Evolutionary conservation across 257 asterid genomes (phyloP), one percentile per base, ranked within the genome.

Genomic region (Galeopsis tetrahit): DNA sequence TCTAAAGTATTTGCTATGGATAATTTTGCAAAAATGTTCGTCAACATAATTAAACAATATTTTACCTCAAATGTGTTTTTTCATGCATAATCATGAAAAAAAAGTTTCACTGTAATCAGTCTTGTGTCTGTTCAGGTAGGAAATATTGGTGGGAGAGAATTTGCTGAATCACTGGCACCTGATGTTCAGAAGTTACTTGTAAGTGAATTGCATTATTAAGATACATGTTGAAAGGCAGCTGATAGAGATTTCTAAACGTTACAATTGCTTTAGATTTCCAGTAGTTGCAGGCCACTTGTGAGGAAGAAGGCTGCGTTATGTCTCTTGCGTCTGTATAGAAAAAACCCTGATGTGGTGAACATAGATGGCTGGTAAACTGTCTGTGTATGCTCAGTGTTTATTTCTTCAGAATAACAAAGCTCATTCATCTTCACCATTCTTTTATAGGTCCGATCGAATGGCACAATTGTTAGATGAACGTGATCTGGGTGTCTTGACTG

Each of bases 161-260:
- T 95, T 82, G 96, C 99, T 32, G 99, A 95, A 79, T 92, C 99
- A 55, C 84, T 95, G 78, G 97, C 99, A 66, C 99, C 99, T 69
- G 99, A 95, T 92, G 99, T 95, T 79, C 99, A 95, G 83, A 95
- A 90, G 85, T 80, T 95, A 82, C 97, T 95, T 78, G 99, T 95
- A 87, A 87, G 98, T 71, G 49, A 67, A 73, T 60, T 51, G 63
- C 61, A 66, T 84, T 67, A 59, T 63, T 58, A 69, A 77, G 78
- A 60, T 58, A 66, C 15, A 68, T 63, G 58, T 75, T 55, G 55
- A 59, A 33, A 46, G 55, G 55, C 55, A n/a, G 7, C 56, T 77
- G 71, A 66, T 72, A n/a, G 28, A 49, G 8, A 49, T 49, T 10
- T 14, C 9, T 49, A 28, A 49, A 14, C 8, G 63, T 78, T 82